Evolutionary conservation across 441 rosid species (phyloP), one percentile per base, ranked within the genome.

Genomic region (Isatis lusitanica): DNA sequence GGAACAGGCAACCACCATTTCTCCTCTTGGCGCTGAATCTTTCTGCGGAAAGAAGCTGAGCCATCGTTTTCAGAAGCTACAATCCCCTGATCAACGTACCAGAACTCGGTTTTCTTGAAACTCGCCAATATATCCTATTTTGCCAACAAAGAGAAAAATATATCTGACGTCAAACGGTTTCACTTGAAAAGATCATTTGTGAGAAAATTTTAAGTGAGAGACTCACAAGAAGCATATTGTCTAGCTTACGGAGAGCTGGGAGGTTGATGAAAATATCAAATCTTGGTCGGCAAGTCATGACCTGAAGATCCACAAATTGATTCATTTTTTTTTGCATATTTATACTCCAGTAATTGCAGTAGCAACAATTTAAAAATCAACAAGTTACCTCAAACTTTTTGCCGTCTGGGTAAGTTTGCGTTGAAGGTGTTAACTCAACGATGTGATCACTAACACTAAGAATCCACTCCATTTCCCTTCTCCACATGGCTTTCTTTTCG

Each of bases 1-100:
- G 94, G 94, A 30, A 89, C 87, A 2, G 94, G 94, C 33, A 89
- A 75, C 94, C 94, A 89, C 94, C 94, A 89, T 67, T 89, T 89
- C 83, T 89, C 92, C 59, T 89, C 91, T 77, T 89, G 91, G 4
- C 90, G 90, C 73, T 85, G 94, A 56, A 87, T 55, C 38, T 88
- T 82, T 78, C 74, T 84, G 9, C 90, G 82, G 66, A 89, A 89
- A 53, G 94, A 85, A 17, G 94, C 77, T 30, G 92, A 85, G 0
- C 90, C 92, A 56, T 87, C 89, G 7, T 82, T 83, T 17, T 85
- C 90, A 0, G 88, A 81, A 3, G 86, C 81, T 62, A 88, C 69
- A 73, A 87, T 85, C 57, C 92, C 94, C 81, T 89, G 91, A 76
- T 89, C 92, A 67, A 84, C 94, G 5, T 89, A 89, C 94, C 94